Percentiles rank a stretch among this genome's conserved stretches.
Evolutionary conservation across 1,284 basidiomycete species (phyloP).

Genomic region (Xerocomus cyaneibrunnescens): DNA sequence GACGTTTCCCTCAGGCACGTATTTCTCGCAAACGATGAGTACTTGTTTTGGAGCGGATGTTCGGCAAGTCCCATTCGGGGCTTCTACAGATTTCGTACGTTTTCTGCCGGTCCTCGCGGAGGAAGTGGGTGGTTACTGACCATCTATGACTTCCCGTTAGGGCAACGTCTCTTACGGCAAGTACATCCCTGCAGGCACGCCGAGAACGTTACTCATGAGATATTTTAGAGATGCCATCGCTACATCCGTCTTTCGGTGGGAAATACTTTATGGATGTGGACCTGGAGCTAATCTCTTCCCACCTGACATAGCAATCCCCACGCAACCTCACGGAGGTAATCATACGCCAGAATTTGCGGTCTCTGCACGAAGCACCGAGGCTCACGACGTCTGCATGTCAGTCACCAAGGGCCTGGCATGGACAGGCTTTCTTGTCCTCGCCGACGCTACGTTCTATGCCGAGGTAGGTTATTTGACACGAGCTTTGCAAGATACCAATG

Average conservation of each 20-base stretch:
- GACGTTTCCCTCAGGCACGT: conserved; percentile 38
- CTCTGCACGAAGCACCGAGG: conserved; percentile 57
- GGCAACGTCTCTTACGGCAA: conserved; percentile 68
- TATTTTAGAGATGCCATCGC: conserved; percentile 53
- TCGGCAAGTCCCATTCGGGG: conserved; percentile 39
- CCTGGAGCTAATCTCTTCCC: conserved; percentile 6
- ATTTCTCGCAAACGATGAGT: conserved; percentile 44
- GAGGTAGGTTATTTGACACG: conserved; percentile 39
- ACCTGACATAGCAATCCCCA: conserved; percentile 57
- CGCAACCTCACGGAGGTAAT: conserved; percentile 59
- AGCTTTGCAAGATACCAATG: neutral
- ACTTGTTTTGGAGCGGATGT: conserved; percentile 41
- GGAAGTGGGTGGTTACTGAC: conserved; percentile 4
- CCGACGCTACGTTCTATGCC: conserved; percentile 56
- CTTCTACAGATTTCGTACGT: conserved; percentile 69
- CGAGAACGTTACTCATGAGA: conserved; percentile 14
- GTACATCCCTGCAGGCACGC: conserved; percentile 21
- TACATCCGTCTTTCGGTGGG: conserved; percentile 65
- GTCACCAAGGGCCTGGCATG: conserved; percentile 62
- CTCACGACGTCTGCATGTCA: conserved; percentile 58
- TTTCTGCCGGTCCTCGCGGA: neutral
- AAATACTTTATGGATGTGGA: neutral
- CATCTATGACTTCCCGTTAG: conserved; percentile 37
- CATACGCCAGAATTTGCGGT: conserved; percentile 65
- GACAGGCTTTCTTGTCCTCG: conserved; percentile 56